Evolutionary conservation across 2,329 filamentous ascomycete species (phyloP), one percentile per base, ranked within the genome.

Genomic region (Exophiala calicioides): DNA sequence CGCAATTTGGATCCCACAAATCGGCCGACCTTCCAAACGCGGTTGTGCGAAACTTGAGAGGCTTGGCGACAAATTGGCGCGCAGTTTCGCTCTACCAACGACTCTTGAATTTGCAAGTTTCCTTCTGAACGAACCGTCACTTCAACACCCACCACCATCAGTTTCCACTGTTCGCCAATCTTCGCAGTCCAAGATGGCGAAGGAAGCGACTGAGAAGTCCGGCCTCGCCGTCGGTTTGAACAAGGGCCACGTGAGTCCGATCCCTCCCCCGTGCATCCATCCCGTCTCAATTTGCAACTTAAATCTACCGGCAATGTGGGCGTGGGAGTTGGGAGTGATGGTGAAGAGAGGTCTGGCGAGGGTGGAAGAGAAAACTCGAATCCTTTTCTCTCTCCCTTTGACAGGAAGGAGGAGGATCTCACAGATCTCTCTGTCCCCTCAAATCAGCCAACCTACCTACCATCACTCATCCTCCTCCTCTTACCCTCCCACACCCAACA

Each of bases 221-320:
- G 73, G 73, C 64, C 71, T 84, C 67, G 72, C 76, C 69, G 68
- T 78, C 65, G 81, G 81, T 67, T 68, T 82, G 65, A 84, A 84
- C 73, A 75, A 75, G 65, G 81, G 81, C 68, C 80, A 83, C 69
- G 81, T 84, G 82, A 68, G 81, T 83, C 60, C 41, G 44, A 29
- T 23, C 9, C 32, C 7, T 36, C 26, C 12, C 34, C 16, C 20
- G n/a, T n/a, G n/a, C 21, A 30, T n/a, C n/a, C n/a, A n/a, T n/a
- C n/a, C n/a, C n/a, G n/a, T n/a, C n/a, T n/a, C n/a, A n/a, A n/a
- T n/a, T 27, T 27, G 7, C 24, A 27, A 27, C n/a, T 27, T 27
- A 27, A 27, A 27, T 27, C 24, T 7, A 27, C 24, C n/a, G n/a
- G n/a, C n/a, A n/a, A n/a, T n/a, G n/a, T n/a, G n/a, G n/a, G n/a